Evolutionary conservation across 2,329 filamentous ascomycete genomes (phyloP).

Genomic region (Phaeoacremonium minimum): DNA sequence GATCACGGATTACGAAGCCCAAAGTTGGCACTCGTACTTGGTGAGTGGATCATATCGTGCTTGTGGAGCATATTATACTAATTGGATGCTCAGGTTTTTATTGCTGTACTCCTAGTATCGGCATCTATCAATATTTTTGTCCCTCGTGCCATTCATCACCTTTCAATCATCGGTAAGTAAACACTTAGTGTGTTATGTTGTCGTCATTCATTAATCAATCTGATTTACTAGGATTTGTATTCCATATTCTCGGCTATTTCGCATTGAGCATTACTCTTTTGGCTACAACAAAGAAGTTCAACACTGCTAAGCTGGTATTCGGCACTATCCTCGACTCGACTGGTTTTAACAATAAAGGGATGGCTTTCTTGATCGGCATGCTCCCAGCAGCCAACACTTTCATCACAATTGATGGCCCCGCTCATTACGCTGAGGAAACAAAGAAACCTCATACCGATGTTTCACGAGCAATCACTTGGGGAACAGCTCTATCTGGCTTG

Average conservation of each 20-base stretch:
- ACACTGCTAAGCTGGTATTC: background rate
- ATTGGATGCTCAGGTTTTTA: background rate
- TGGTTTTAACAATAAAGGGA: background rate
- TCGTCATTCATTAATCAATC: background rate
- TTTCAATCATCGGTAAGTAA: background rate
- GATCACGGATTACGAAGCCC: background rate
- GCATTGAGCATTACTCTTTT: background rate
- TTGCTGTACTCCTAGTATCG: background rate
- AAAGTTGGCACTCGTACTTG: background rate
- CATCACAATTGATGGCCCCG: background rate
- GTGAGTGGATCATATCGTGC: background rate
- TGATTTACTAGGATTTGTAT: background rate
- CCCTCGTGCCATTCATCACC: background rate
- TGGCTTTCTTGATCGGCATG: background rate
- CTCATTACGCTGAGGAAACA: background rate
- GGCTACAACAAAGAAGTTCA: background rate
- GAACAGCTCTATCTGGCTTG: background rate
- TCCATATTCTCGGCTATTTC: background rate
- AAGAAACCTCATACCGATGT: background rate
- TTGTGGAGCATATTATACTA: background rate
- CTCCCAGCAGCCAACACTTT: background rate
- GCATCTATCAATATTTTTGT: background rate
- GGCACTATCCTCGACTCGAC: background rate
- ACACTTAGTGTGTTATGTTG: background rate
- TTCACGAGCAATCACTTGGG: background rate